Evolutionary conservation across 2,329 filamentous ascomycete species (phyloP).

Genomic region (Fusarium protoensiforme): DNA sequence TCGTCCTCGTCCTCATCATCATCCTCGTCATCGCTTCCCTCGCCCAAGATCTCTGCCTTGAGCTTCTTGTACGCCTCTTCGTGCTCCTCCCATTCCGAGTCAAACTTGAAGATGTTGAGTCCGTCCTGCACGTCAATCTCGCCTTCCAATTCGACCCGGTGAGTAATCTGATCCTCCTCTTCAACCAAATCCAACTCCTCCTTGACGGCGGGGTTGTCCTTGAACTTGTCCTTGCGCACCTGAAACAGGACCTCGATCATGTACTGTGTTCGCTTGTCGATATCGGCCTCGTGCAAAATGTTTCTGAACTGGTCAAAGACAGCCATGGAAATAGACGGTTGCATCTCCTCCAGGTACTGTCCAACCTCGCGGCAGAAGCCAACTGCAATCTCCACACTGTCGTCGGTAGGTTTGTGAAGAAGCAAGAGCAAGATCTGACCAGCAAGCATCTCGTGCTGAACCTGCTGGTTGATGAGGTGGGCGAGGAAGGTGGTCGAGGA

Average conservation of each 20-base stretch:
- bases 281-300: constrained; percentile 95
- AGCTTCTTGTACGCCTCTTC: constrained; percentile 91
- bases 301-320: constrained; percentile 97
- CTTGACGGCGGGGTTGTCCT: constrained; percentile 89
- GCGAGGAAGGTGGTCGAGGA: constrained; percentile 95
- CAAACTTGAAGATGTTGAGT: constrained; percentile 96
- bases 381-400: constrained; percentile 97
- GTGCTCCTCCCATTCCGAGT: constrained; percentile 88
- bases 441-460: constrained; percentile 91
- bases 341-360: constrained; percentile 96
- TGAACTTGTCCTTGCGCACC: constrained; percentile 95
- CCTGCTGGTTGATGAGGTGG: constrained; percentile 95
- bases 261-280: constrained; percentile 98
- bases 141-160: constrained; percentile 84
- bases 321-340: constrained; percentile 83
- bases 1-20: constrained; percentile 71
- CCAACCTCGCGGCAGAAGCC: constrained; percentile 93
- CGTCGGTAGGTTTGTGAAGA: constrained; percentile 94
- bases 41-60: constrained; percentile 93
- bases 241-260: constrained; percentile 99
- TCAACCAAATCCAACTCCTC: constrained; percentile 96
- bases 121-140: constrained; percentile 86
- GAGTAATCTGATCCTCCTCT: constrained; percentile 98
- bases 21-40: constrained; percentile 86
- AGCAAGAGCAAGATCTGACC: constrained; percentile 94